Evolutionary conservation across 352 stramenopile genomes (phyloP).

Genomic region (Discostella stelligera): DNA sequence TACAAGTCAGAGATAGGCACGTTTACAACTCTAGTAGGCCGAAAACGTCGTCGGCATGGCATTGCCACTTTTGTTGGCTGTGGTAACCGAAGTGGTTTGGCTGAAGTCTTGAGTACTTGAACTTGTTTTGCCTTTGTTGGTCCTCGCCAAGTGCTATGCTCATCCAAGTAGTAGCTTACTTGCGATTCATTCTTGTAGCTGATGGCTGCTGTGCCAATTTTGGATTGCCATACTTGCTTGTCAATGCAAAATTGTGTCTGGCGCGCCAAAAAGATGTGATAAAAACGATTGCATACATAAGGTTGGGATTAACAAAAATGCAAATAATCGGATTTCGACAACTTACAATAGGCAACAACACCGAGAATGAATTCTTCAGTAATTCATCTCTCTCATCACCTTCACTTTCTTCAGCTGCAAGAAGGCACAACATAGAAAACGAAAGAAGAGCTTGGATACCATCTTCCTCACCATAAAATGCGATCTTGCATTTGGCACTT

Average conservation of each 20-base stretch:
- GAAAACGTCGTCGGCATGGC: background rate
- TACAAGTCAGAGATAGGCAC: constrained; percentile 44
- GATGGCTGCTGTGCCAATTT: constrained; percentile 43
- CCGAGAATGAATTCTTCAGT: constrained; percentile 57
- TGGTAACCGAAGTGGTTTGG: background rate
- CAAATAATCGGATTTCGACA: background rate
- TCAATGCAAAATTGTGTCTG: constrained; percentile 79
- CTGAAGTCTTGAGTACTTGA: constrained; percentile 8
- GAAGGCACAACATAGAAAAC: constrained; percentile 66
- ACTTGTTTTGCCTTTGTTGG: constrained; percentile 40
- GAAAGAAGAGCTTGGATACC: constrained; percentile 59
- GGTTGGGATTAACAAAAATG: background rate
- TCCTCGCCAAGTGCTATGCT: constrained; percentile 42
- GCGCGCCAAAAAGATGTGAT: constrained; percentile 11
- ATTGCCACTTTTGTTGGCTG: constrained; percentile 3
- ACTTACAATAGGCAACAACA: constrained; percentile 77
- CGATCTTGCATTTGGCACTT: constrained; percentile 35
- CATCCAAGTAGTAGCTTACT: constrained; percentile 47
- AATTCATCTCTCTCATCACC: constrained; percentile 47
- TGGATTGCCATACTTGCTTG: constrained; percentile 65
- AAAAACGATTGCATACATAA: background rate
- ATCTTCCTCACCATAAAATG: constrained; percentile 63
- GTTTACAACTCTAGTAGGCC: constrained; percentile 29
- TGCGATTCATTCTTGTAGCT: constrained; percentile 32
- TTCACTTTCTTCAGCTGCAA: constrained; percentile 41